These are phyloP conservation scores for Hanseniaspora nectarophila DNA, from an alignment of 805 yeast species.

Conservation along the genomic window DNA sequence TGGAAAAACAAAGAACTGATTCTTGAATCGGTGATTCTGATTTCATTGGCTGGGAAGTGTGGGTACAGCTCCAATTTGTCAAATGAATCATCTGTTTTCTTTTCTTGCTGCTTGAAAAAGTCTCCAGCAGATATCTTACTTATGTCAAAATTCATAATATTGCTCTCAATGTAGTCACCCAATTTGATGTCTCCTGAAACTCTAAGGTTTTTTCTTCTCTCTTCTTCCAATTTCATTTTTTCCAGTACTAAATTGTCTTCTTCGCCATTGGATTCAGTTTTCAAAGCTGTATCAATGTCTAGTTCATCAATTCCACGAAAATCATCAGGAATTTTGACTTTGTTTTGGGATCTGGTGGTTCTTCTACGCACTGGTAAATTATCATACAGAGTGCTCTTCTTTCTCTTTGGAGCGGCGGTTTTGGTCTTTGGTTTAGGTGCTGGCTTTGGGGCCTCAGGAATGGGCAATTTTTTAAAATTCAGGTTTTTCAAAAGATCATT, in stretches of 20 bases:
- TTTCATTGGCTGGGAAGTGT: conserved; percentile 53
- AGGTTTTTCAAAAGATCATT: conserved; percentile 59
- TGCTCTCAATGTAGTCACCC: conserved; percentile 41
- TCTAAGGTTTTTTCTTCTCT: conserved; percentile 18
- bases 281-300: conserved; percentile 5
- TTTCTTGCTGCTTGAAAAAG: conserved; percentile 36
- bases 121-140: conserved; percentile 52
- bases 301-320: conserved; percentile 9
- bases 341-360: conserved; percentile 21
- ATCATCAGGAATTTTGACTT: conserved; percentile 2
- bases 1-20: conserved; percentile 67
- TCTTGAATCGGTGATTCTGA: conserved; percentile 56
- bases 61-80: conserved; percentile 39
- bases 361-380: conserved; percentile 16
- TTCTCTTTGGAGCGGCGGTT: conserved; percentile 19
- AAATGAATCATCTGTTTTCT: conserved; percentile 29
- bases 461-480: conserved; percentile 49
- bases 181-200: conserved; percentile 32
- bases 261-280: conserved; percentile 18
- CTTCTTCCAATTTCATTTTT: not conserved
- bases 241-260: conserved; percentile 10
- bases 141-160: conserved; percentile 25
- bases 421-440: conserved; percentile 22
- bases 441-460: conserved; percentile 29
- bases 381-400: not conserved